A percentile compares a stretch with the other conserved stretches of the same genome.
These are phyloP conservation scores for Magnusiomyces tetraspermus DNA, from an alignment of 1,139 yeast genomes.

Conservation along the genomic window DNA sequence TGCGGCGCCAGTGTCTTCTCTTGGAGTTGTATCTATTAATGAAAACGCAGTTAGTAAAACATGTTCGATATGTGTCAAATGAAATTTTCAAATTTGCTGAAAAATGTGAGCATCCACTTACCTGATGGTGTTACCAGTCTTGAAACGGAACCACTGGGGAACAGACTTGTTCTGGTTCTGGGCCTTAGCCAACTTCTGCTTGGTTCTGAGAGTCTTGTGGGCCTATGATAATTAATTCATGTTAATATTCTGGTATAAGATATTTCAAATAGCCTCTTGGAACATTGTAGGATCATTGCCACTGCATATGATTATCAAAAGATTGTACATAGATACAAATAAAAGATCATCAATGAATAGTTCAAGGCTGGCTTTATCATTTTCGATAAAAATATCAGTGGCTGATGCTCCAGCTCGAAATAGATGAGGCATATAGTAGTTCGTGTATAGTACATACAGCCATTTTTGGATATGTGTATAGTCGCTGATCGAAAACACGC, in stretches of 20 bases:
- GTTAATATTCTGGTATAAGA: not conserved
- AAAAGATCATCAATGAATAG: not conserved
- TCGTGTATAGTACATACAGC: conserved; percentile 12
- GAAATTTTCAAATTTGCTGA: not conserved
- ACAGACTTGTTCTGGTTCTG: conserved; percentile 99
- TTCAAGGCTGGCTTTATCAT: not conserved
- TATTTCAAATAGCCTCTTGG: not conserved
- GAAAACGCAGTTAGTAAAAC: not conserved
- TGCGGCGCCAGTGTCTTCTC: conserved; percentile 99
- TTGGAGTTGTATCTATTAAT: conserved; percentile 76
- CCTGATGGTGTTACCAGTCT: conserved; percentile 94
- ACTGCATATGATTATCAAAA: not conserved
- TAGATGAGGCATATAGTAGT: not conserved
- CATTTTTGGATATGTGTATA: conserved; percentile 10
- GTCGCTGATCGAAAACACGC: conserved; percentile 5
- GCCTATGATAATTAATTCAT: conserved; percentile 34
- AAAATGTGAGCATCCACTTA: no score
- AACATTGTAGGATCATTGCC: not conserved
- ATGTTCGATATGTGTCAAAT: not conserved
- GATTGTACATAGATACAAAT: not conserved
- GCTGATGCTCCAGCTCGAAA: not conserved
- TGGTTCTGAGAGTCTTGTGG: conserved; percentile 95
- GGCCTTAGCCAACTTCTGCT: conserved; percentile 99
- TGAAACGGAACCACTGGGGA: conserved; percentile 99
- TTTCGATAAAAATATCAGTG: not conserved